These are phyloP conservation scores for Gossypium davidsonii DNA, from an alignment of 441 rosid genomes.

Conservation along the genomic window DNA sequence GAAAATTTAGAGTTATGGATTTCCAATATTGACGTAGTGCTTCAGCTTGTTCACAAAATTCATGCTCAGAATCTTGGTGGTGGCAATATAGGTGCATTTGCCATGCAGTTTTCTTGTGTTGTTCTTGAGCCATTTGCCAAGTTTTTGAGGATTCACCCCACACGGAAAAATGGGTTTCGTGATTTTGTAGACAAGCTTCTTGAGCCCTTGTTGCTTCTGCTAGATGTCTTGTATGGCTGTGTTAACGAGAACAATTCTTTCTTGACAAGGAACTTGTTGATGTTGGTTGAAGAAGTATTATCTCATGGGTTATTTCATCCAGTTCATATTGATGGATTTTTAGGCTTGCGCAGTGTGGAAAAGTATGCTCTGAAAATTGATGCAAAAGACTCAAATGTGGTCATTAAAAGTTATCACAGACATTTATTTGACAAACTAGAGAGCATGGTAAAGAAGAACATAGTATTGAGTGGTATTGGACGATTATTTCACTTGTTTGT, in stretches of 20 bases:
- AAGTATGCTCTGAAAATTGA: constrained; percentile 42
- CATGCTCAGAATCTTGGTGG: constrained; percentile 35
- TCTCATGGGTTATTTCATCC: constrained; percentile 75
- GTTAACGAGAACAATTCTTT: constrained; percentile 23
- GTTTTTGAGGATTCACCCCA: constrained; percentile 66
- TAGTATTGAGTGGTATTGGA: constrained; percentile 52
- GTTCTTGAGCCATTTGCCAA: constrained; percentile 76
- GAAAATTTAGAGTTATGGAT: constrained; percentile 73
- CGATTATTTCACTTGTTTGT: constrained; percentile 59
- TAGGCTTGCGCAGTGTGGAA: constrained; percentile 46
- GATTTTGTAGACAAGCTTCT: constrained; percentile 70
- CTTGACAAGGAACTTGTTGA: constrained; percentile 32
- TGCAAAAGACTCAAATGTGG: constrained; percentile 32
- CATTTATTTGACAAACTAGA: constrained; percentile 69
- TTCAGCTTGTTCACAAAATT: constrained; percentile 45
- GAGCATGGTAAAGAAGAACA: constrained; percentile 38
- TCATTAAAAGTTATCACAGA: constrained; percentile 72
- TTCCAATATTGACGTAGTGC: constrained; percentile 42
- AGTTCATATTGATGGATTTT: constrained; percentile 71
- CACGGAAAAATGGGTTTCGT: constrained; percentile 52
- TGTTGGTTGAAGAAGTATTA: constrained; percentile 55
- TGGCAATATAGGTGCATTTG: constrained; percentile 33
- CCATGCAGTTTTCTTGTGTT: constrained; percentile 50
- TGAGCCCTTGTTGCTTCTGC: constrained; percentile 56
- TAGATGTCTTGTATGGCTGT: constrained; percentile 40